Evolutionary conservation across 805 yeast genomes (phyloP), one percentile per base, ranked within the genome.

Genomic region (Suhomyces kilbournensis): DNA sequence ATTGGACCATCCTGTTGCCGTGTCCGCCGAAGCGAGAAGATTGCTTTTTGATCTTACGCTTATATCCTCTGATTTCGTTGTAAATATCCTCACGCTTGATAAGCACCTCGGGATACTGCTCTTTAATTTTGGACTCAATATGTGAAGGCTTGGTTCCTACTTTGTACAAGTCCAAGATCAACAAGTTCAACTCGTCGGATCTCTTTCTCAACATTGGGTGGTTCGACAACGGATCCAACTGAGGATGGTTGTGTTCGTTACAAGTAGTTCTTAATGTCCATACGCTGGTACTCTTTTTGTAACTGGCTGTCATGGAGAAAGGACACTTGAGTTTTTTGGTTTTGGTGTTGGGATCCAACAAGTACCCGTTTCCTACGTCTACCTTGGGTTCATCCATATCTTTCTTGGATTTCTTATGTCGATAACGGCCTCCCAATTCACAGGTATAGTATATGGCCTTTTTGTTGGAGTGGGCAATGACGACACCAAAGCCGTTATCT

Each of bases 371-470:
- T 19, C 69, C 72, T 15, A 62, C 59, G 30, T 64, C 71, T 15
- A 63, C 66, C n/a, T 56, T 59, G 34, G 49, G 62, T 44, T 59
- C 61, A 39, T 59, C 63, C 38, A 51, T 60, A 12, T 56, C 57
- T 52, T 52, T 52, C 52, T 62, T 63, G 39, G 61, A 63, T 53
- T 78, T 76, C 61, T 80, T 80, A 58, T 79, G 82, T 52, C 85
- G 69, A 60, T 80, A 80, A 23, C 78, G 69, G 22, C 85, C 85
- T 44, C 85, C 85, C 44, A 80, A 66, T 62, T 80, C 84, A 62
- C 85, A 81, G 8, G 84, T 81, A 63, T 79, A 81, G 63, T 81
- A 81, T 54, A 81, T 81, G 34, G 84, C 84, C 62, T 81, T 81
- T 54, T 73, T 75, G 63, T 81, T 81, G 34, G 83, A 79, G 65